These are phyloP conservation scores for Phaeophleospora eucalypticola DNA, from an alignment of 2,329 filamentous ascomycete genomes.

Conservation along the genomic window DNA sequence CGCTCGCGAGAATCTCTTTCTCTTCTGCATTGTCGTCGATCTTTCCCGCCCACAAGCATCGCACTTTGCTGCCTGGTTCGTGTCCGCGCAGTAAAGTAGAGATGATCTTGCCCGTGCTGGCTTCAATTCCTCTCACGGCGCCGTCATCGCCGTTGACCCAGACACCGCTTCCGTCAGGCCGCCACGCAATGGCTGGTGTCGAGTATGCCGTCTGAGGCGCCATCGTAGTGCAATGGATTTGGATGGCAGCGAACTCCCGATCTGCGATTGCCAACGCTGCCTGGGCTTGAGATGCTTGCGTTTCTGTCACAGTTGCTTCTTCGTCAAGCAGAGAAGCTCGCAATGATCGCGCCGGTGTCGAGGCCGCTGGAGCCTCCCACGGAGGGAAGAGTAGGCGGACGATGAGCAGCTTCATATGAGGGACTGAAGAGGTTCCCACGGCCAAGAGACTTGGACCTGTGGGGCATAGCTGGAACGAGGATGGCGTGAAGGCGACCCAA, in stretches of 20 bases:
- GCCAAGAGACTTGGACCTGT: slow-evolving; percentile 53
- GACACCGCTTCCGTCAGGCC: slow-evolving; percentile 57
- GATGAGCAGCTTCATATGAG: slow-evolving; percentile 60
- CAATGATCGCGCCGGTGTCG: slow-evolving; percentile 8
- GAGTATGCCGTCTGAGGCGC: slow-evolving; percentile 63
- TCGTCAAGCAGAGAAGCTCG: slow-evolving; percentile 26
- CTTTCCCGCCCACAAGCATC: slow-evolving; percentile 54
- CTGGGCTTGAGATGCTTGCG: slow-evolving; percentile 51
- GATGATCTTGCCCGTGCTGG: slow-evolving; percentile 54
- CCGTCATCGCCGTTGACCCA: slow-evolving; percentile 66
- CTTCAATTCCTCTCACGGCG: slow-evolving; percentile 56
- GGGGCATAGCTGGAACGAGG: slow-evolving; percentile 54
- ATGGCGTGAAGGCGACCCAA: slow-evolving; percentile 62
- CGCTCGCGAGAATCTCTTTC: slow-evolving; percentile 57
- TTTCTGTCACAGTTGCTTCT: slow-evolving; percentile 28
- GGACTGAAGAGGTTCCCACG: slow-evolving; percentile 57
- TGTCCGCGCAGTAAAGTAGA: slow-evolving; percentile 48
- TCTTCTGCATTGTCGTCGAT: slow-evolving; percentile 30
- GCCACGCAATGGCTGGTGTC: slow-evolving; percentile 59
- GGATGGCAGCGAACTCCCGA: slow-evolving; percentile 57
- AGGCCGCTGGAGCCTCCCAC: slow-evolving; percentile 16
- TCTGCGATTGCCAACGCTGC: slow-evolving; percentile 50
- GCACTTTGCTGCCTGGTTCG: slow-evolving; percentile 54
- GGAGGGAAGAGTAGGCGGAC: slow-evolving; percentile 53
- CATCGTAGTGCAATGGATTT: slow-evolving; percentile 56